Percentiles rank a stretch among this genome's conserved stretches.
Evolutionary conservation across 1,139 yeast genomes (phyloP).

Genomic region (Debaryomyces fabryi): DNA sequence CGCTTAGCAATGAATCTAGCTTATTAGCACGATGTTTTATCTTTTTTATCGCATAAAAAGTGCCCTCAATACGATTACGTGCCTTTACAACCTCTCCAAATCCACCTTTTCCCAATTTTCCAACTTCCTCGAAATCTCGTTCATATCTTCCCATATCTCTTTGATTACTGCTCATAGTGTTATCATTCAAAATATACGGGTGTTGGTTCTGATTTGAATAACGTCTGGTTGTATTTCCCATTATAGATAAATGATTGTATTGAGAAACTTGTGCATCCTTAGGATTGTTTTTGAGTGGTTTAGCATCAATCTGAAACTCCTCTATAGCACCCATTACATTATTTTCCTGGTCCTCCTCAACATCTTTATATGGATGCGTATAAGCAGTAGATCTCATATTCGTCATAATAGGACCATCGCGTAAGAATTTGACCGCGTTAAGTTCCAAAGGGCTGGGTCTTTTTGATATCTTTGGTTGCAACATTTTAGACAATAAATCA

Average conservation of each 20-base stretch:
- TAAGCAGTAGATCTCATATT: conserved; percentile 3
- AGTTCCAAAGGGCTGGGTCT: conserved; percentile 84
- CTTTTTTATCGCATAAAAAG: conserved; percentile 92
- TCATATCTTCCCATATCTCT: conserved; percentile 39
- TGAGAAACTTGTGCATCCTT: background rate
- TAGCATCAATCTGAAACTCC: background rate
- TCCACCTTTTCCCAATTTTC: conserved; percentile 91
- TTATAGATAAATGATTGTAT: background rate
- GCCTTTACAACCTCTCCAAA: conserved; percentile 98
- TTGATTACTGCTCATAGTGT: background rate
- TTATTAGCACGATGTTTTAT: conserved; percentile 82
- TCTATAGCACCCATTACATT: background rate
- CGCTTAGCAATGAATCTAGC: conserved; percentile 79
- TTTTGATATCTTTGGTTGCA: conserved; percentile 66
- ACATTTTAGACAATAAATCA: conserved; percentile 68
- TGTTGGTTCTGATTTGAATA: conserved; percentile 23
- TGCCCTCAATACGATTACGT: conserved; percentile 87
- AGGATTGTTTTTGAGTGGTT: background rate
- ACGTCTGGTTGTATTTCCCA: conserved; percentile 15
- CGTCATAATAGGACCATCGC: conserved; percentile 58
- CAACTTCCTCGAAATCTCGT: conserved; percentile 90
- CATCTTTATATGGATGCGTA: background rate
- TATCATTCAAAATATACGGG: conserved; percentile 7
- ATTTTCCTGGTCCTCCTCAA: conserved; percentile 3
- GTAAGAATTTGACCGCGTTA: conserved; percentile 76